A percentile compares a stretch with the other conserved stretches of the same genome.
These are phyloP conservation scores for Aspergillus ibericus DNA, from an alignment of 2,329 filamentous ascomycete genomes.

Conservation along the genomic window DNA sequence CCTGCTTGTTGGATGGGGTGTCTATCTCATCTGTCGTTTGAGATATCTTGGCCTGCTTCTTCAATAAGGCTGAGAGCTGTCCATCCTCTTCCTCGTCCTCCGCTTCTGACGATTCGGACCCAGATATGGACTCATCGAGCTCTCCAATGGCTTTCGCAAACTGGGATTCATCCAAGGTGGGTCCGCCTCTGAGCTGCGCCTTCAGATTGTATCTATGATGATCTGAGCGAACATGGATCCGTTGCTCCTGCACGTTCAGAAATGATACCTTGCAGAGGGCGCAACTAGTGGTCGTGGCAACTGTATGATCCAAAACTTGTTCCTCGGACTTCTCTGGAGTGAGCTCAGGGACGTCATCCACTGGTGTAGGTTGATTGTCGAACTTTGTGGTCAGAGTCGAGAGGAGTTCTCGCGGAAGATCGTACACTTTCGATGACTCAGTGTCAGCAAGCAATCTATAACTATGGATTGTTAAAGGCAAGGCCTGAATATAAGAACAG, in stretches of 20 bases:
- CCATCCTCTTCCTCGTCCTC: slow-evolving; percentile 63
- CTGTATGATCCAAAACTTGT: slow-evolving; percentile 42
- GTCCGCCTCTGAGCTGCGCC: slow-evolving; percentile 75
- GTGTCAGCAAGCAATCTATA: slow-evolving; percentile 20
- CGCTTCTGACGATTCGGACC: slow-evolving; percentile 66
- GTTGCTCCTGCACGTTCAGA: slow-evolving; percentile 72
- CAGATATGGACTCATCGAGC: slow-evolving; percentile 89
- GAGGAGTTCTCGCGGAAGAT: slow-evolving; percentile 74
- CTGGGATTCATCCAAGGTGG: slow-evolving; percentile 72
- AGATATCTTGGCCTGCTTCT: slow-evolving; percentile 75
- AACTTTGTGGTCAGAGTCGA: slow-evolving; percentile 63
- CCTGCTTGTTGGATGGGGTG: slow-evolving; percentile 49
- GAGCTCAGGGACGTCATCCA: slow-evolving; percentile 23
- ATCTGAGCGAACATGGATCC: slow-evolving; percentile 83
- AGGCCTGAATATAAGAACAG: background rate
- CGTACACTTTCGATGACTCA: slow-evolving; percentile 66
- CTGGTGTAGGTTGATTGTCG: slow-evolving; percentile 36
- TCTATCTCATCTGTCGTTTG: slow-evolving; percentile 50
- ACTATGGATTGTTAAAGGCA: background rate
- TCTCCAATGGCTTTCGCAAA: slow-evolving; percentile 85
- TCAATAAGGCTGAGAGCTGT: slow-evolving; percentile 71
- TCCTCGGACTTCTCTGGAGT: slow-evolving; percentile 30
- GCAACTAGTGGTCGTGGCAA: slow-evolving; percentile 68
- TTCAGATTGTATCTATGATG: slow-evolving; percentile 94
- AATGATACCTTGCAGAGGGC: slow-evolving; percentile 76